Percentiles rank a stretch among this genome's conserved stretches.
Evolutionary conservation across 805 yeast genomes (phyloP).

Genomic region (Isabelozyma gotoi): DNA sequence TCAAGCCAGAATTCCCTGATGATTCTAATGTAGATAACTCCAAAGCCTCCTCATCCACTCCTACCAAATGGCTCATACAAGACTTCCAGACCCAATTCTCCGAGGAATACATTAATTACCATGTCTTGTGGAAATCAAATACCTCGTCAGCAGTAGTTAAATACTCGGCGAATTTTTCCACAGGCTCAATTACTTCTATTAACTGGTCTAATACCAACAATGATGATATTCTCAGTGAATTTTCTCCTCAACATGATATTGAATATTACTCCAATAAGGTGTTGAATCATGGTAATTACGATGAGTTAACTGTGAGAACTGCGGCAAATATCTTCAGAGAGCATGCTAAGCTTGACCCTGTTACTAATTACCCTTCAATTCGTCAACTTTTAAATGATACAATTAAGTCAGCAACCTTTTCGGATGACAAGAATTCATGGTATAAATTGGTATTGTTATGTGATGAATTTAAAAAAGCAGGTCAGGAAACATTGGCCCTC

Average conservation of each 20-base stretch:
- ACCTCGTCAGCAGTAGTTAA: slow-evolving; percentile 47
- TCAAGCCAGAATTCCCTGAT: slow-evolving; percentile 18
- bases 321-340: slow-evolving; percentile 51
- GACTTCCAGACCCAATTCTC: slow-evolving; percentile 23
- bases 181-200: slow-evolving; percentile 11
- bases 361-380: slow-evolving; percentile 9
- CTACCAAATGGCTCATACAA: slow-evolving; percentile 43
- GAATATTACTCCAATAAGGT: slow-evolving; percentile 46
- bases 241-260: slow-evolving; percentile 24
- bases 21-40: background rate
- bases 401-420: slow-evolving; percentile 12
- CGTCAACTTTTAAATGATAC: slow-evolving; percentile 30
- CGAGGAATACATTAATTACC: slow-evolving; percentile 16
- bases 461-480: slow-evolving; percentile 61
- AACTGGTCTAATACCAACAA: slow-evolving; percentile 15
- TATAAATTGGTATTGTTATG: slow-evolving; percentile 68
- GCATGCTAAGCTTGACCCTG: slow-evolving; percentile 23
- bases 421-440: slow-evolving; percentile 50
- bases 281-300: slow-evolving; percentile 50
- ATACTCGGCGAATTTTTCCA: slow-evolving; percentile 11
- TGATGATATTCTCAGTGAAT: slow-evolving; percentile 12
- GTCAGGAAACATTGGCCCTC: slow-evolving; percentile 59
- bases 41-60: background rate
- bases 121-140: slow-evolving; percentile 64
- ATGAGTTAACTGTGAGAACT: slow-evolving; percentile 48